These are phyloP conservation scores for Globisporangium lucens DNA, from an alignment of 352 stramenopile species.

Conservation along the genomic window DNA sequence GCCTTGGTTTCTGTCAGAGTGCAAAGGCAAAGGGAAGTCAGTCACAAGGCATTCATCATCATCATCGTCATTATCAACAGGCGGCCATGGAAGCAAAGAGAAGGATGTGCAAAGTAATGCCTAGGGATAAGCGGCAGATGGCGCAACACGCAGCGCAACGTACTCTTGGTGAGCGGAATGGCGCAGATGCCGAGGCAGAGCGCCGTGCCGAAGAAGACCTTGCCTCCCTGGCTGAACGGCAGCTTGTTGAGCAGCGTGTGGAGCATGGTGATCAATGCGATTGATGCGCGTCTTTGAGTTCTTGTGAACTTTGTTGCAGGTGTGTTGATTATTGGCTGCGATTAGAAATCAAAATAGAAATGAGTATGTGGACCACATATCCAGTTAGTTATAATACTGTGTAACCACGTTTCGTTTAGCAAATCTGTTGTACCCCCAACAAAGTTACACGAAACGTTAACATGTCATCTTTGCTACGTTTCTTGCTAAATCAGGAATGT, in stretches of 20 bases:
- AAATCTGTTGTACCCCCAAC: too few species aligned
- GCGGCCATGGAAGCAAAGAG: not conserved
- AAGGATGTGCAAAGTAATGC: not conserved
- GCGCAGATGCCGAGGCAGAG: constrained; percentile 70
- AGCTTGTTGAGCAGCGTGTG: constrained; percentile 62
- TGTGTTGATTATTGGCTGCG: too few species aligned
- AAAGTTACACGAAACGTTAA: too few species aligned
- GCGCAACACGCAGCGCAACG: not conserved
- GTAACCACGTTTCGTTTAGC: too few species aligned
- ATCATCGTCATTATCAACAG: not conserved
- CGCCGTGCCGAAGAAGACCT: constrained; percentile 67
- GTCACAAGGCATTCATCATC: not conserved
- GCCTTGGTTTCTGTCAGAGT: constrained; percentile 59
- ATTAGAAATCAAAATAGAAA: too few species aligned
- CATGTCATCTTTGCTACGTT: too few species aligned
- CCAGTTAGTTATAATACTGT: too few species aligned
- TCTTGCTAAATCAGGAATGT: too few species aligned
- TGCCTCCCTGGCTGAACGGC: constrained; percentile 61
- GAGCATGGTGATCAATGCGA: constrained; percentile 33
- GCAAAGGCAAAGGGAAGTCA: not conserved
- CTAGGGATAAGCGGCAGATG: not conserved
- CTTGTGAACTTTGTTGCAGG: too few species aligned
- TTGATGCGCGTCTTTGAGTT: not conserved
- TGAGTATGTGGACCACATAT: too few species aligned
- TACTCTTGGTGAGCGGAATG: constrained; percentile 65